A percentile compares a stretch with the other conserved stretches of the same genome.
phyloP scores from a whole-genome alignment of 257 asterid species.

The Ilex aquifolium region DNA sequence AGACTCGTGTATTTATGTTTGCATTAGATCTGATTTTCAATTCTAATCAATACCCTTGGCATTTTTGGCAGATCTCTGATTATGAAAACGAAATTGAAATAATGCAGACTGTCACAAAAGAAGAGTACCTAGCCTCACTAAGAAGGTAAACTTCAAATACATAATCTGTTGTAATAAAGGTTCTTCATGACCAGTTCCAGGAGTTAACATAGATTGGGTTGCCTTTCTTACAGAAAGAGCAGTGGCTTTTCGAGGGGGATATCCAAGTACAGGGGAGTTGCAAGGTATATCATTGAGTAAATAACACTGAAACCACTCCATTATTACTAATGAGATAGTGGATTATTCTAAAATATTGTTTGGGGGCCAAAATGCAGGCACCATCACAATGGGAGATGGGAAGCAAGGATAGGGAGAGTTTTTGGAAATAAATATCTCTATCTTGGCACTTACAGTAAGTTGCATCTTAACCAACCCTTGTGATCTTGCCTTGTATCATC shows the following conservation, averaged over 20 bases:
- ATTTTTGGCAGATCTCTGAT: slow-evolving; percentile 34
- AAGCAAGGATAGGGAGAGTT: not conserved
- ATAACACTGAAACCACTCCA: not conserved
- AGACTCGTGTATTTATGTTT: not conserved
- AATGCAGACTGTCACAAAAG: slow-evolving; percentile 44
- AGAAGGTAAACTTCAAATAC: slow-evolving; percentile 27
- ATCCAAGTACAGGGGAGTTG: slow-evolving; percentile 84
- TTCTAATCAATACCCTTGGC: not conserved
- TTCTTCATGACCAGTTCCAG: not conserved
- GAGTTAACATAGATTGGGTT: not conserved
- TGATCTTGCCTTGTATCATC: not conserved
- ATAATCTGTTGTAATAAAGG: not conserved
- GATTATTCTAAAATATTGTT: not conserved
- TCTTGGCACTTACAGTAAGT: not conserved
- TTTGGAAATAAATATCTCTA: slow-evolving; percentile 1
- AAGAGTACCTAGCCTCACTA: slow-evolving; percentile 50
- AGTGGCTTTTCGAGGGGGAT: slow-evolving; percentile 89
- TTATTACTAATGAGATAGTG: not conserved
- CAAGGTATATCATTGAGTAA: slow-evolving; percentile 36
- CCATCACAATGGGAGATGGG: not conserved
- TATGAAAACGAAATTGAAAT: slow-evolving; percentile 38
- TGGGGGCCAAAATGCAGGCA: not conserved
- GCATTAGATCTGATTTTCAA: not conserved
- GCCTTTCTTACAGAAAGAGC: slow-evolving; percentile 38
- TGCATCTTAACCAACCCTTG: not conserved